These are phyloP conservation scores for Zygosaccharomyces sapae DNA, from an alignment of 1,139 yeast genomes.

Conservation along the genomic window DNA sequence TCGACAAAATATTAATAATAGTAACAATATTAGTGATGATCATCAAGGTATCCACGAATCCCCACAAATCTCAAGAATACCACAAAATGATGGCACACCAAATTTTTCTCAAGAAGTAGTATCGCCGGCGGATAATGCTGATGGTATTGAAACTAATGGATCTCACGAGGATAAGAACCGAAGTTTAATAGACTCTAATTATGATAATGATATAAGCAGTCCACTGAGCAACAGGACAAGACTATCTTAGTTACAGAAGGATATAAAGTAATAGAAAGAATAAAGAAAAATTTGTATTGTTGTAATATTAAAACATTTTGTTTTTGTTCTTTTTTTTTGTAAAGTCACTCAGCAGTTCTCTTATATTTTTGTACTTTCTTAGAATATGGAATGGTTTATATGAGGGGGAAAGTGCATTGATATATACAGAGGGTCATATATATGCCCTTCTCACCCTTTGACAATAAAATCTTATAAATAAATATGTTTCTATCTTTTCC, in stretches of 20 bases:
- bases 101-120: slow-evolving; percentile 10
- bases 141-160: neutral
- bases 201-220: slow-evolving; percentile 10
- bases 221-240: slow-evolving; percentile 13
- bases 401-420: slow-evolving; percentile 12
- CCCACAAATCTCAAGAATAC: slow-evolving; percentile 9
- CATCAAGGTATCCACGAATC: slow-evolving; percentile 12
- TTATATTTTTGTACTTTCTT: slow-evolving; percentile 3
- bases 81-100: slow-evolving; percentile 10
- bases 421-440: slow-evolving; percentile 12
- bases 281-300: neutral
- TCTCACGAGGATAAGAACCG: slow-evolving; percentile 10
- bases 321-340: neutral
- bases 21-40: neutral
- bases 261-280: neutral
- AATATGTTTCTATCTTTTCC: slow-evolving; percentile 5
- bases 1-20: slow-evolving; percentile 13
- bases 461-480: slow-evolving; percentile 7
- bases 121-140: slow-evolving; percentile 14
- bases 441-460: slow-evolving; percentile 4
- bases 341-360: neutral
- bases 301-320: neutral
- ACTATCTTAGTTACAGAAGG: neutral
- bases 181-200: slow-evolving; percentile 7
- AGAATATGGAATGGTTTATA: slow-evolving; percentile 16